A percentile compares a stretch with the other conserved stretches of the same genome.
Conservation (phyloP, 805 yeast genomes). For the Wickerhamomyces hampshirensis region DNA sequence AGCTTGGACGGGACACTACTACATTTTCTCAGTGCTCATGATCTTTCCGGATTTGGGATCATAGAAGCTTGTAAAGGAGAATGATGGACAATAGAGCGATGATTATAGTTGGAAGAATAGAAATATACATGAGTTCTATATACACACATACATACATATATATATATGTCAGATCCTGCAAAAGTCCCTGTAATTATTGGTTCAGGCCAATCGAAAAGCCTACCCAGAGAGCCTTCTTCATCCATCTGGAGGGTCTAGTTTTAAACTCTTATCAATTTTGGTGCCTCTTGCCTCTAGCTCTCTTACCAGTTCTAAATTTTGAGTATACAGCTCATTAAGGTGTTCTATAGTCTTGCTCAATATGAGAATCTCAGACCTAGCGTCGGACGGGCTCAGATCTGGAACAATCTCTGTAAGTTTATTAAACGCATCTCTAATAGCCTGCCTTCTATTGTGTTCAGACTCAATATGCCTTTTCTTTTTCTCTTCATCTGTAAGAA, state of each 20-base stretch:
- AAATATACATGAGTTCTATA: no score
- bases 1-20: neutral
- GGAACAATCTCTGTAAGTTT: constrained; percentile 74
- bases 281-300: constrained; percentile 34
- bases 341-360: constrained; percentile 60
- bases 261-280: constrained; percentile 5
- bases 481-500: constrained; percentile 30
- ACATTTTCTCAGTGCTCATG: neutral
- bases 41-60: neutral
- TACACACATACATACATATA: no score
- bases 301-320: constrained; percentile 42
- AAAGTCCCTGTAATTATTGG: no score
- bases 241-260: constrained; percentile 9
- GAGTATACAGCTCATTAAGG: constrained; percentile 44
- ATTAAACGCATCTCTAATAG: constrained; percentile 79
- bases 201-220: no score
- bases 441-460: constrained; percentile 83
- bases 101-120: no score
- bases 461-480: constrained; percentile 77
- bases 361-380: constrained; percentile 75
- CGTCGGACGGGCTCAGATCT: constrained; percentile 58
- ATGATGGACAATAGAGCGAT: no score
- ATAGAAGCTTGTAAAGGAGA: neutral
- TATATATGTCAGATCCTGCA: no score
- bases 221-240: no score